phyloP scores from a whole-genome alignment of 495 filamentous ascomycete genomes.

The Hyaloscypha variabilis region DNA sequence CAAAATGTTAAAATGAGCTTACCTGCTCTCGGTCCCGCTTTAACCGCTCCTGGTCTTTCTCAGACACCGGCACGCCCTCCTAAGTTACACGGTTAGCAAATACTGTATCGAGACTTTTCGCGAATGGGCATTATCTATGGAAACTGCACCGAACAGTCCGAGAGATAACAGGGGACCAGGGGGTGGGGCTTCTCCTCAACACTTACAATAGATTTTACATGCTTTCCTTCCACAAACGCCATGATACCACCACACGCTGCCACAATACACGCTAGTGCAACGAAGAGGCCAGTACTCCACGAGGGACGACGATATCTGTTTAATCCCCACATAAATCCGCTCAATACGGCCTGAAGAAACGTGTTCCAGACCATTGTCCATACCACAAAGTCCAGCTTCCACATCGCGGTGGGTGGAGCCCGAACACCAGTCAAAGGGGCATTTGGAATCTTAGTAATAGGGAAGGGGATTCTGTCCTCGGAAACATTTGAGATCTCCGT shows the following conservation, averaged over 20 bases:
- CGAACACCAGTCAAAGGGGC: conserved; percentile 63
- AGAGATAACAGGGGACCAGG: no score
- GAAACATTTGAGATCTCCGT: conserved; percentile 38
- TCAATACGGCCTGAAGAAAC: conserved; percentile 69
- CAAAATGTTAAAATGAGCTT: no score
- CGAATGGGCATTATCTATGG: no score
- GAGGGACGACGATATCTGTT: conserved; percentile 61
- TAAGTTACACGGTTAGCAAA: no score
- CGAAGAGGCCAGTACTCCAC: conserved; percentile 53
- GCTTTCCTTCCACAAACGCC: conserved; percentile 65
- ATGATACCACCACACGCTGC: conserved; percentile 70
- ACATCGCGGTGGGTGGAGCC: conserved; percentile 64
- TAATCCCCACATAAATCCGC: conserved; percentile 78
- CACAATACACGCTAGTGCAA: conserved; percentile 68
- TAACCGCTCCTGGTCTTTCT: conserved; percentile 46
- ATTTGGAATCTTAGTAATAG: conserved; percentile 53
- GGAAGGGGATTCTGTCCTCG: conserved; percentile 53
- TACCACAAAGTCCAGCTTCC: conserved; percentile 82
- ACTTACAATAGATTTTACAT: conserved; percentile 65
- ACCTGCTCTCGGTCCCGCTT: conserved; percentile 48
- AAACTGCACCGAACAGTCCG: no score
- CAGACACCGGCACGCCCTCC: conserved; percentile 60
- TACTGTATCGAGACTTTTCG: no score
- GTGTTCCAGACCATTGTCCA: conserved; percentile 78
- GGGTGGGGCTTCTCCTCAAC: no score